phyloP scores from a whole-genome alignment of 1,284 basidiomycete genomes.

The Ceraceosorus bombacis region DNA sequence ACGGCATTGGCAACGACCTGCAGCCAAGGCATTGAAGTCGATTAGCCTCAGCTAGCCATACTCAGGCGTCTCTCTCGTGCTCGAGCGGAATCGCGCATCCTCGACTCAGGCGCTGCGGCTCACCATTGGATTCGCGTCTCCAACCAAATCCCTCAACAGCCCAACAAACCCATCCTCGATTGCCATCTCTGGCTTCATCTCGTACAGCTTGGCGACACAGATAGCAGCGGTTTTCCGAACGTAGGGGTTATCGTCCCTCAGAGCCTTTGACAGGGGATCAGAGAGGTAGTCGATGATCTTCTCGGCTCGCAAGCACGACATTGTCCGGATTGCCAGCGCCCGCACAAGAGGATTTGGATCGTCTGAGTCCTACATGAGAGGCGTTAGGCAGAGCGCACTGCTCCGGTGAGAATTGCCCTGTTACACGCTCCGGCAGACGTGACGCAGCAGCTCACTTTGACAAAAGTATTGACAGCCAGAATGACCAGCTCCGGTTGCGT shows the following conservation, averaged over 20 bases:
- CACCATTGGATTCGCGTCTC: conserved; percentile 93
- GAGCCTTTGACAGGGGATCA: conserved; percentile 80
- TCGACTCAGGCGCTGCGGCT: background rate
- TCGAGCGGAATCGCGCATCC: no score
- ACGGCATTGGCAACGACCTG: conserved; percentile 83
- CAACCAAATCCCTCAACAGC: conserved; percentile 73
- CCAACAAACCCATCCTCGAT: conserved; percentile 90
- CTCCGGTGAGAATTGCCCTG: background rate
- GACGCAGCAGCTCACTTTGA: conserved; percentile 52
- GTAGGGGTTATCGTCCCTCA: conserved; percentile 92
- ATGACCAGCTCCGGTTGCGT: conserved; percentile 96
- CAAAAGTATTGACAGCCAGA: conserved; percentile 96
- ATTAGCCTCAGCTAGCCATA: background rate
- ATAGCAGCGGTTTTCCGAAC: conserved; percentile 83
- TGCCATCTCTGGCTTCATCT: conserved; percentile 88
- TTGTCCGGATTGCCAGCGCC: conserved; percentile 91
- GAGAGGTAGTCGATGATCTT: conserved; percentile 98
- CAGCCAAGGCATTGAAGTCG: conserved; percentile 13
- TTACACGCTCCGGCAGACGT: background rate
- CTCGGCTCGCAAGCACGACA: conserved; percentile 92
- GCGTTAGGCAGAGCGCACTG: background rate
- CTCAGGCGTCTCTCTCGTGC: no score
- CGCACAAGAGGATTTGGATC: conserved; percentile 93
- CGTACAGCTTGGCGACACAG: conserved; percentile 90
- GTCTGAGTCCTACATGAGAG: conserved; percentile 69